Evolutionary conservation across 208 protist species (phyloP), one percentile per base, ranked within the genome.

Genomic region (Crithidia expoeki): DNA sequence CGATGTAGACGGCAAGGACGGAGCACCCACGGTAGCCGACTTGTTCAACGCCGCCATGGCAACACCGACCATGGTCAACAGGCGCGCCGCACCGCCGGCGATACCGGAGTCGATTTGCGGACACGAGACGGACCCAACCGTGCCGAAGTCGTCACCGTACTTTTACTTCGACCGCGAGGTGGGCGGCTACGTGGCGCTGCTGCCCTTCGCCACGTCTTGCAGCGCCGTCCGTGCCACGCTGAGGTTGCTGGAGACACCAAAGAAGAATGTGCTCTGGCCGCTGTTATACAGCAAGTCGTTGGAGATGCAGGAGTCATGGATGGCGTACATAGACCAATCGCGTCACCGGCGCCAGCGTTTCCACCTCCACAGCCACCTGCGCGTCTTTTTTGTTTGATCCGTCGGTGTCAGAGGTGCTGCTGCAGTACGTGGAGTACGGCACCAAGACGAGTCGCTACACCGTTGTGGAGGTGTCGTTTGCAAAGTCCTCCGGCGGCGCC

Each of bases 181-280:
- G 21, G 69, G 52, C 50, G 72, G 72, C 50, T 82, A 82, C 70
- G 58, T 68, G 23, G 72, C 50, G 47, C 50, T 71, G 12, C 50
- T 82, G 25, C 81, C 81, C 21, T 77, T 86, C 44, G 42, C 72
- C 57, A 50, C 68, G 21, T 77, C 81, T 21, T 86, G 76, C 66
- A 25, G 23, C 21, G 67, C 21, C 28, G 67, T 76, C 30, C 47
- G 44, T 47, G 33, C 42, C 5, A 49, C 66, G 38, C 58, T 85
- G 32, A 25, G 19, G 17, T 9, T 55, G 34, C 76, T 85, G 56
- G 61, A 64, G 52, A 85, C 80, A 9, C 46, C 56, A 10, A 81
- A 75, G 62, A 40, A 75, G 50, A 12, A 38, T 42, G 64, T 80
- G 7, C 42, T 65, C 10, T 84, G 73, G 79, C 60, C 65, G 55